Evolutionary conservation across 2,329 filamentous ascomycete species (phyloP), one percentile per base, ranked within the genome.

Genomic region (Clarireedia hainanense): DNA sequence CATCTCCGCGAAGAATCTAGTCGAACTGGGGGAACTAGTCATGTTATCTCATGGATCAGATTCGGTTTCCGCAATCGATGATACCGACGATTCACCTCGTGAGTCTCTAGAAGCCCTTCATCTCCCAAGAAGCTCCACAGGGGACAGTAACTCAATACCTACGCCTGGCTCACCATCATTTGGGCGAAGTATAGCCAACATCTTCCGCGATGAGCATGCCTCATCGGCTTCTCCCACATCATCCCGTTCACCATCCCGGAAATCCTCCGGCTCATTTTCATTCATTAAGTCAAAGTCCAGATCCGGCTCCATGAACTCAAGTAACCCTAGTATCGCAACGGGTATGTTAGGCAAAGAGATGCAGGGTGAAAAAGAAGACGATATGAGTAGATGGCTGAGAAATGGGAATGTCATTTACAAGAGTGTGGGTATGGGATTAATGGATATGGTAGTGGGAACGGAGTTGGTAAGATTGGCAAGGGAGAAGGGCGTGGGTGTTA

Each of bases 1-100:
- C 0, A 74, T 96, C 27, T 76, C 77, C 23, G 84, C 88, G 0
- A 79, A 83, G 47, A 86, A 95, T 63, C 79, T 96, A 3, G 88
- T 96, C 0, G 92, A 96, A 70, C 74, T 96, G 1, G 92, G 91
- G 3, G 91, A 96, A 68, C 74, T 96, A 4, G 79, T 83, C 12
- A 82, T 84, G 78, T 75, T 85, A 30, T 75, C 78, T 63, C 52
- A 62, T 14, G 56, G 59, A 57, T 58, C 37, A 3, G 54, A 64
- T n/a, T 26, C 34, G 54, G 43, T 48, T 10, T 52, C 55, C 24
- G 51, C 52, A 12, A 55, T 58, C 4, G 61, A 63, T 20, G 60
- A 63, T 43, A 50, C 52, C 12, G 27, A 48, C 40, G 58, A 59
- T 10, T 57, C 56, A 1, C 48, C 54, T 12, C 40, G 47, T 24